A percentile compares a stretch with the other conserved stretches of the same genome.
Evolutionary conservation across 192 early-diverging fungal genomes (phyloP).

Genomic region (Backusella tuberculispora): DNA sequence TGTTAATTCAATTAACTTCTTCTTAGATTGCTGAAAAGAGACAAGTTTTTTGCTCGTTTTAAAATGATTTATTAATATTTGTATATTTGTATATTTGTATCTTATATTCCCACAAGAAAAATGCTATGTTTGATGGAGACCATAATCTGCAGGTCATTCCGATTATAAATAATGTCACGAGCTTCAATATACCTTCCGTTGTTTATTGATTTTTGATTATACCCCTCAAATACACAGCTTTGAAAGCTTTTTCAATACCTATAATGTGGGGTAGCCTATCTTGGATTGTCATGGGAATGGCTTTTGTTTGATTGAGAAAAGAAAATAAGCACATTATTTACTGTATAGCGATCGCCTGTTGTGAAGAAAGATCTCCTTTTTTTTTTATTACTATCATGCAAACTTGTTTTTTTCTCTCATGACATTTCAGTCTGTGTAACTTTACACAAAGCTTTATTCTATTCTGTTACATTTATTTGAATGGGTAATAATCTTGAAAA

Average conservation of each 20-base stretch:
- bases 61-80: not conserved
- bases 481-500: not conserved
- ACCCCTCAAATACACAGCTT: not conserved
- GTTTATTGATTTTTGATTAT: not conserved
- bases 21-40: not conserved
- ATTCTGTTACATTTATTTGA: not conserved
- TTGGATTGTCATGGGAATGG: constrained; percentile 4
- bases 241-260: not conserved
- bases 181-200: not conserved
- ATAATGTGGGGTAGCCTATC: constrained; percentile 3
- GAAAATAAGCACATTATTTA: not conserved
- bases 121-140: not conserved
- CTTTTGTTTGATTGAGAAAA: not conserved
- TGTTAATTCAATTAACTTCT: not conserved
- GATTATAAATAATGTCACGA: constrained; percentile 10
- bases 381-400: constrained; percentile 1
- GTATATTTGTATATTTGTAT: not conserved
- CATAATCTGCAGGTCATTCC: constrained; percentile 12
- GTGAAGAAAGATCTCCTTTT: not conserved
- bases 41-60: not conserved
- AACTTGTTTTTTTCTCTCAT: constrained; percentile 11
- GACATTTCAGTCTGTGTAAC: constrained; percentile 2
- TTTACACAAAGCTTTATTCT: not conserved
- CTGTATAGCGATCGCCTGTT: not conserved
- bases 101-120: not conserved